Conservation (phyloP, 768 basidiomycete genomes). For the Lyophyllum decastes region DNA sequence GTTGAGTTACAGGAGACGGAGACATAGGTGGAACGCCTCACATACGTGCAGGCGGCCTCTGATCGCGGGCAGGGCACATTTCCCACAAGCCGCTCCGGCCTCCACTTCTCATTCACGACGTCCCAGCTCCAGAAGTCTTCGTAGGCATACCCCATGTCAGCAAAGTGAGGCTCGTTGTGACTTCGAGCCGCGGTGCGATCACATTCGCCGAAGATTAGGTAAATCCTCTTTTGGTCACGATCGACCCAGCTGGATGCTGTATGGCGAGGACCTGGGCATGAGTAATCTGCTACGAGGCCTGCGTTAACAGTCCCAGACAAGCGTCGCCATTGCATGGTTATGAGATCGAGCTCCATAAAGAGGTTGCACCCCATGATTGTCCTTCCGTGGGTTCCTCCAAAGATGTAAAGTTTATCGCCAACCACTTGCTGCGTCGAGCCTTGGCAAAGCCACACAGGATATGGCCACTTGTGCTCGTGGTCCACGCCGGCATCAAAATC, state of each 20-base stretch:
- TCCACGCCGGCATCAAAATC: too few relatives aligned
- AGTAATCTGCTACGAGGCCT: not conserved
- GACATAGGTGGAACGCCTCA: slow-evolving; percentile 4
- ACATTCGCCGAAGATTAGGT: slow-evolving; percentile 32
- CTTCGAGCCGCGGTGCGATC: slow-evolving; percentile 15
- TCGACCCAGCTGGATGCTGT: slow-evolving; percentile 34
- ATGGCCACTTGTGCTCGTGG: too few relatives aligned
- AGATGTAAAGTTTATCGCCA: slow-evolving; percentile 37
- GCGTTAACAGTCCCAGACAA: slow-evolving; percentile 18
- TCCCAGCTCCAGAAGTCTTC: not conserved
- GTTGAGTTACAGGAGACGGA: not conserved
- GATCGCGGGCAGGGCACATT: slow-evolving; percentile 32
- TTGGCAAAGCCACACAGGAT: too few relatives aligned
- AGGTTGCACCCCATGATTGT: slow-evolving; percentile 34
- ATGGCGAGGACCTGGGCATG: slow-evolving; percentile 32
- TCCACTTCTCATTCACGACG: slow-evolving; percentile 21
- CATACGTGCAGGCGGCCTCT: slow-evolving; percentile 29
- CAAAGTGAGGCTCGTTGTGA: not conserved
- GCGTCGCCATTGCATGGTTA: slow-evolving; percentile 30
- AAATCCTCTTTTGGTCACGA: slow-evolving; percentile 24
- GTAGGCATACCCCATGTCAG: not conserved
- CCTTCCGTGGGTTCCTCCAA: slow-evolving; percentile 31
- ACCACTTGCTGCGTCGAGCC: too few relatives aligned
- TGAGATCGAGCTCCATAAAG: slow-evolving; percentile 36
- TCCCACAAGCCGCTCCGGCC: slow-evolving; percentile 27